Evolutionary conservation across 257 asterid genomes (phyloP).

Genomic region (Linderniella brevidens): DNA sequence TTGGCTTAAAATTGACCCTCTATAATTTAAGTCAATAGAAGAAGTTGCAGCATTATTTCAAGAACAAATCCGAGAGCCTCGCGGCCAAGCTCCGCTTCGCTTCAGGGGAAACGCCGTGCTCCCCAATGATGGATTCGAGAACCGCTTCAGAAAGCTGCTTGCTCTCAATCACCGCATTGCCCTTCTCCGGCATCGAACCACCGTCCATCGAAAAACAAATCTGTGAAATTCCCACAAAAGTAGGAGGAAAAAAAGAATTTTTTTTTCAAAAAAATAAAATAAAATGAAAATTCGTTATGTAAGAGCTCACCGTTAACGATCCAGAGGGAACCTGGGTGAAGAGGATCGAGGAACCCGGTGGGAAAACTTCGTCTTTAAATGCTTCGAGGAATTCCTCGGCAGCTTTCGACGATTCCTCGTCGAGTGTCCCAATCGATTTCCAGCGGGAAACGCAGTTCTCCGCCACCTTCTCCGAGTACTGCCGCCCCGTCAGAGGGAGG

Average conservation of each 20-base stretch:
- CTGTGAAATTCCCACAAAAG: conserved; percentile 16
- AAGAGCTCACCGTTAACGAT: conserved; percentile 41
- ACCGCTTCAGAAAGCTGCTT: conserved; percentile 54
- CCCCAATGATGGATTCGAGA: conserved; percentile 70
- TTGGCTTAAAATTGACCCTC: too few species aligned
- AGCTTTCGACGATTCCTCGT: conserved; percentile 49
- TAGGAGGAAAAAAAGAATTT: neutral
- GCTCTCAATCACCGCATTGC: conserved; percentile 39
- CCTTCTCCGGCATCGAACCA: conserved; percentile 25
- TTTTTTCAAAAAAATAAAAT: too few species aligned
- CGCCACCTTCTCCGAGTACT: conserved; percentile 72
- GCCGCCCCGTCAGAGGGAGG: conserved; percentile 72
- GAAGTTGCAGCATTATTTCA: too few species aligned
- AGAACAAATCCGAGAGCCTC: too few species aligned
- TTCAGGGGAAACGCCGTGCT: conserved; percentile 64
- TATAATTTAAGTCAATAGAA: too few species aligned
- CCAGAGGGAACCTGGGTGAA: conserved; percentile 70
- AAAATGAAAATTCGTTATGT: too few species aligned
- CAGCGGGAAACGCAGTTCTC: conserved; percentile 65
- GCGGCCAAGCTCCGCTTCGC: conserved; percentile 53
- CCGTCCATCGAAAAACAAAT: conserved; percentile 54
- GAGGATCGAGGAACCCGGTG: conserved; percentile 69
- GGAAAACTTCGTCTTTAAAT: conserved; percentile 39
- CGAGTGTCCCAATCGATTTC: conserved; percentile 47
- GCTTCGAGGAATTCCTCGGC: conserved; percentile 32